Evolutionary conservation across 2,329 filamentous ascomycete species (phyloP).

Genomic region (Aspergillus persii): DNA sequence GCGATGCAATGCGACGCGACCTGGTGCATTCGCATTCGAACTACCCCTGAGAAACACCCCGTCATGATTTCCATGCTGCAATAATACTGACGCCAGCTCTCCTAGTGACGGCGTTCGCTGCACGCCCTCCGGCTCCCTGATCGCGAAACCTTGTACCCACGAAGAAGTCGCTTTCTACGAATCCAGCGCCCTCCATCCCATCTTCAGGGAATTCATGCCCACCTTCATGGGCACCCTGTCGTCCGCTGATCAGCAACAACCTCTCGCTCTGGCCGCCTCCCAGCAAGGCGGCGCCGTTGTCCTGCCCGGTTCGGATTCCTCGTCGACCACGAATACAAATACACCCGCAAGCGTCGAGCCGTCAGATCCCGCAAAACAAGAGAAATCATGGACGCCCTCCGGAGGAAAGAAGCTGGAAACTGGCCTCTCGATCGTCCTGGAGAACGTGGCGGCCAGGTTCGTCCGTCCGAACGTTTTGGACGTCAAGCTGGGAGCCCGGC

Average conservation of each 20-base stretch:
- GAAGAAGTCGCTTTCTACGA: slow-evolving; percentile 91
- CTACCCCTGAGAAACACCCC: not conserved
- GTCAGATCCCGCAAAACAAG: slow-evolving; percentile 16
- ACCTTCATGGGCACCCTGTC: slow-evolving; percentile 76
- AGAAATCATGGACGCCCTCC: slow-evolving; percentile 46
- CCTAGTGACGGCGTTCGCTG: slow-evolving; percentile 84
- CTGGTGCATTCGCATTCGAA: not conserved
- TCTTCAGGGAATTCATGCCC: slow-evolving; percentile 79
- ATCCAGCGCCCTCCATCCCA: slow-evolving; percentile 64
- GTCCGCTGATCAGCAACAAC: slow-evolving; percentile 56
- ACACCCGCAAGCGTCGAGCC: slow-evolving; percentile 6
- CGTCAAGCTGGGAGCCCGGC: slow-evolving; percentile 79
- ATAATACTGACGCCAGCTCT: not conserved
- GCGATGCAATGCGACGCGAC: not conserved
- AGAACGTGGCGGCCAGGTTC: slow-evolving; percentile 80
- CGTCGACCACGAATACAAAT: slow-evolving; percentile 20
- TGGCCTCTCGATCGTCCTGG: slow-evolving; percentile 75
- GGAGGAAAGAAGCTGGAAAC: slow-evolving; percentile 68
- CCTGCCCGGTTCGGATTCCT: slow-evolving; percentile 23
- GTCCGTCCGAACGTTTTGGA: slow-evolving; percentile 85
- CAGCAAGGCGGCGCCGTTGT: slow-evolving; percentile 43
- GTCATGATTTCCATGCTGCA: not conserved
- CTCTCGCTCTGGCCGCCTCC: slow-evolving; percentile 46
- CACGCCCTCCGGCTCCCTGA: slow-evolving; percentile 75
- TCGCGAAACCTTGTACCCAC: slow-evolving; percentile 90